These are phyloP conservation scores for Crithidia sp. DNA, from an alignment of 208 protist genomes.

Conservation along the genomic window DNA sequence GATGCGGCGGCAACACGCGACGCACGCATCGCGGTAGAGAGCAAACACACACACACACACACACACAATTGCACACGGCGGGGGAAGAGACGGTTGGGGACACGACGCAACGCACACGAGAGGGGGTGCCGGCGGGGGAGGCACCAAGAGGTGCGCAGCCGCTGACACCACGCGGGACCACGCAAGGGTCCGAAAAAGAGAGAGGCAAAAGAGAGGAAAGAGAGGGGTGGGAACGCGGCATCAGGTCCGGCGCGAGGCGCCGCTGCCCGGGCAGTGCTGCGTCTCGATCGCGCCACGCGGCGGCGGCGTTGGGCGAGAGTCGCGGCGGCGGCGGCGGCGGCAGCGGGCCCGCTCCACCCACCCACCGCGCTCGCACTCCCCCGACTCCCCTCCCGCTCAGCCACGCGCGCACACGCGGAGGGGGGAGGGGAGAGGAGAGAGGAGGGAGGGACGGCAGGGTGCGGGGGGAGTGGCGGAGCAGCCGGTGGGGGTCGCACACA, in stretches of 20 bases:
- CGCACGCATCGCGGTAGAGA: no score
- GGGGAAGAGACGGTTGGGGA: no score
- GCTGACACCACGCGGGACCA: no score
- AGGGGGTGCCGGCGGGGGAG: no score
- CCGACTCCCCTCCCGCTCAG: not conserved
- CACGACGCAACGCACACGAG: no score
- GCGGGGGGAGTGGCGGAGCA: not conserved
- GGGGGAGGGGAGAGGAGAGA: not conserved
- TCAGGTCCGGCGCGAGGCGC: not conserved
- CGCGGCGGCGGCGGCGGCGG: slow-evolving; percentile 7
- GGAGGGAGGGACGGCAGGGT: not conserved
- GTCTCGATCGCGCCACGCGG: slow-evolving; percentile 17
- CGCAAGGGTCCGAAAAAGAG: no score
- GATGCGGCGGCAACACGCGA: no score
- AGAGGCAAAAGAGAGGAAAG: no score
- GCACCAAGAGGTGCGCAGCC: no score
- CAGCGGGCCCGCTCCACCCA: not conserved
- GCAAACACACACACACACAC: no score
- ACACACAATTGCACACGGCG: no score
- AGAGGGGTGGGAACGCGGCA: not conserved
- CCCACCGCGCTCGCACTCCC: not conserved
- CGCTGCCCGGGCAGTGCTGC: slow-evolving; percentile 4
- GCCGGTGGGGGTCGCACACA: slow-evolving; percentile 19
- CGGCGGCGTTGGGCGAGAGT: slow-evolving; percentile 13
- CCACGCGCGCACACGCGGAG: not conserved